A percentile compares a stretch with the other conserved stretches of the same genome.
Evolutionary conservation across 257 asterid genomes (phyloP).

Genomic region (Solanum clarkiae): DNA sequence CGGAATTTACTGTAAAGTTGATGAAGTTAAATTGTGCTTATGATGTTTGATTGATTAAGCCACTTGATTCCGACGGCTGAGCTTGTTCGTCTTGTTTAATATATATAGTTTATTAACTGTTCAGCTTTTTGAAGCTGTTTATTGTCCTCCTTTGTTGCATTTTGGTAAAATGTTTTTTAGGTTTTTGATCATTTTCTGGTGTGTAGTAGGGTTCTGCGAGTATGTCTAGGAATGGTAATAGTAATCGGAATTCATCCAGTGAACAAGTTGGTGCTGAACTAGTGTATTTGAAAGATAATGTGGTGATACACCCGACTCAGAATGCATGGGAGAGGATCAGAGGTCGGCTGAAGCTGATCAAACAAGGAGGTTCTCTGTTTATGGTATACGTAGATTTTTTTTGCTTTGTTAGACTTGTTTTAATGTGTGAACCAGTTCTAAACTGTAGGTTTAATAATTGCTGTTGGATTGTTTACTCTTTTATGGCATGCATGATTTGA

Average conservation of each 20-base stretch:
- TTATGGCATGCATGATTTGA: background rate
- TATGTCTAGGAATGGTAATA: constrained; percentile 30
- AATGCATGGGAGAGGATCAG: constrained; percentile 85
- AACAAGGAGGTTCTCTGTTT: constrained; percentile 65
- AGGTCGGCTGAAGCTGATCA: constrained; percentile 89
- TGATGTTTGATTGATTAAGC: background rate
- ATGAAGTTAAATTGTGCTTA: background rate
- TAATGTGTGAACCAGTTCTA: background rate
- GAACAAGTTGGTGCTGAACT: constrained; percentile 68
- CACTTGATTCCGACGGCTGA: background rate
- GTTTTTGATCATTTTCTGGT: background rate
- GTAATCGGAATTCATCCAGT: constrained; percentile 38
- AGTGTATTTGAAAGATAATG: constrained; percentile 80
- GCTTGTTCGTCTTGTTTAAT: background rate
- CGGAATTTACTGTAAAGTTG: background rate
- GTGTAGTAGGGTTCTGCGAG: constrained; percentile 56
- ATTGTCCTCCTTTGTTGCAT: background rate
- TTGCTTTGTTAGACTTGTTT: background rate
- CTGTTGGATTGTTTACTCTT: background rate
- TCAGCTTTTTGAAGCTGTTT: background rate
- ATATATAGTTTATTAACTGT: background rate
- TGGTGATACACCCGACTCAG: constrained; percentile 95
- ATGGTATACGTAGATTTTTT: constrained; percentile 38
- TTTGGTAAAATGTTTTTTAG: background rate
- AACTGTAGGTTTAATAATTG: background rate